A percentile compares a stretch with the other conserved stretches of the same genome.
These are phyloP conservation scores for Elongisporangium prolatum DNA, from an alignment of 352 stramenopile species.

Conservation along the genomic window DNA sequence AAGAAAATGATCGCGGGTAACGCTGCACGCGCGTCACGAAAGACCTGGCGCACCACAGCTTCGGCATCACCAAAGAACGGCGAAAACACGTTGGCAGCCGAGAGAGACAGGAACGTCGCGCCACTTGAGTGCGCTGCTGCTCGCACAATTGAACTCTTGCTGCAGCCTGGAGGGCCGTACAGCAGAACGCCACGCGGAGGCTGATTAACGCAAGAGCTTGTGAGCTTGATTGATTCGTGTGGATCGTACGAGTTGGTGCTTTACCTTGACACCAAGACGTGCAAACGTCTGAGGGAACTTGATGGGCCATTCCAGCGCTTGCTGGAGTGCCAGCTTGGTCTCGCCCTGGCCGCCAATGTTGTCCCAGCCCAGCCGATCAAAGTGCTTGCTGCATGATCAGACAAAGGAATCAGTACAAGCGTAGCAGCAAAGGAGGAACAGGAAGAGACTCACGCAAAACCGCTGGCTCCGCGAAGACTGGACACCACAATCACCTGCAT, in stretches of 20 bases:
- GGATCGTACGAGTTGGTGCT: not conserved
- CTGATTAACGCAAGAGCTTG: conserved; percentile 1
- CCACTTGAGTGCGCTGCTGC: conserved; percentile 71
- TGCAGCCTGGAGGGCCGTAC: conserved; percentile 88
- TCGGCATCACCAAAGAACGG: conserved; percentile 89
- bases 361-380: conserved; percentile 62
- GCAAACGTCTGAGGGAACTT: conserved; percentile 69
- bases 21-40: conserved; percentile 67
- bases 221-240: not conserved
- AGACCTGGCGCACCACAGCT: conserved; percentile 72
- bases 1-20: conserved; percentile 91
- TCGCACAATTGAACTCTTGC: conserved; percentile 88
- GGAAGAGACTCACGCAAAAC: conserved; percentile 39
- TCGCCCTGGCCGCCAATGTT: conserved; percentile 67
- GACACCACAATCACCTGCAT: conserved; percentile 67
- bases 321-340: conserved; percentile 73
- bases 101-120: conserved; percentile 85
- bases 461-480: conserved; percentile 47
- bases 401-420: not conserved
- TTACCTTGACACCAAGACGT: conserved; percentile 57
- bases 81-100: conserved; percentile 84
- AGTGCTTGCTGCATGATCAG: conserved; percentile 33
- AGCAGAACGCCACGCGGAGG: conserved; percentile 81
- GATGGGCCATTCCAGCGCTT: conserved; percentile 88
- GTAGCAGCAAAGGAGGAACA: conserved; percentile 7